Conservation (phyloP, 139 green algal species). For the Chlorella ohadii region DNA sequence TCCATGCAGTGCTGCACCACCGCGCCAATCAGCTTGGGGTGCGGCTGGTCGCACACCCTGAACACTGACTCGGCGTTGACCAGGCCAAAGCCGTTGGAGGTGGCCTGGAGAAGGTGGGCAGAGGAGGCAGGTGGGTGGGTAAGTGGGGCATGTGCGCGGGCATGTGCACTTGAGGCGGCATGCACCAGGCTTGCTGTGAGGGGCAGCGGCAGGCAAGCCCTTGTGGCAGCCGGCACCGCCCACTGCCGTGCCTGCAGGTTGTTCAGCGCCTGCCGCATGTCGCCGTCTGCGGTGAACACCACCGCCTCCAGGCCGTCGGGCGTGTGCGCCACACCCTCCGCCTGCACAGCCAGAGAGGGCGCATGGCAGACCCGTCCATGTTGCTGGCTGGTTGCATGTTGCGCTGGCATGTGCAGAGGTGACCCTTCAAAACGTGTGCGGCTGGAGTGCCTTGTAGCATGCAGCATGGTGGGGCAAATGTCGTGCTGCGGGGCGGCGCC, state of each 20-base stretch:
- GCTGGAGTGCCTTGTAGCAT: too few species aligned
- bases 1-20: conserved; percentile 81
- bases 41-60: conserved; percentile 98
- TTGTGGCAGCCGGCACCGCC: too few species aligned
- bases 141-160: too few species aligned
- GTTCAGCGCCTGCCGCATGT: conserved; percentile 99
- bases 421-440: too few species aligned
- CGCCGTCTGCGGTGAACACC: conserved; percentile 98
- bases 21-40: conserved; percentile 85
- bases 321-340: conserved; percentile 68
- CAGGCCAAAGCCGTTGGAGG: conserved; percentile 90
- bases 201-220: not conserved
- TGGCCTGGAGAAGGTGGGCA: conserved; percentile 67
- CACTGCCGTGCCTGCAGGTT: conserved; percentile 84
- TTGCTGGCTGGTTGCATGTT: too few species aligned
- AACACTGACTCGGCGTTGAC: conserved; percentile 94
- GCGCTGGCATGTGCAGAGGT: too few species aligned
- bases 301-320: conserved; percentile 93
- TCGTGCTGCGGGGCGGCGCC: not conserved
- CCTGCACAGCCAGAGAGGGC: too few species aligned
- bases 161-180: too few species aligned
- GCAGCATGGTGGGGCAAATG: too few species aligned
- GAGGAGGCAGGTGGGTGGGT: too few species aligned
- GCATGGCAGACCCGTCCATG: too few species aligned
- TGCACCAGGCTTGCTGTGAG: too few species aligned